These are phyloP conservation scores for Neurospora pannonica DNA, from an alignment of 495 filamentous ascomycete species.

Conservation along the genomic window DNA sequence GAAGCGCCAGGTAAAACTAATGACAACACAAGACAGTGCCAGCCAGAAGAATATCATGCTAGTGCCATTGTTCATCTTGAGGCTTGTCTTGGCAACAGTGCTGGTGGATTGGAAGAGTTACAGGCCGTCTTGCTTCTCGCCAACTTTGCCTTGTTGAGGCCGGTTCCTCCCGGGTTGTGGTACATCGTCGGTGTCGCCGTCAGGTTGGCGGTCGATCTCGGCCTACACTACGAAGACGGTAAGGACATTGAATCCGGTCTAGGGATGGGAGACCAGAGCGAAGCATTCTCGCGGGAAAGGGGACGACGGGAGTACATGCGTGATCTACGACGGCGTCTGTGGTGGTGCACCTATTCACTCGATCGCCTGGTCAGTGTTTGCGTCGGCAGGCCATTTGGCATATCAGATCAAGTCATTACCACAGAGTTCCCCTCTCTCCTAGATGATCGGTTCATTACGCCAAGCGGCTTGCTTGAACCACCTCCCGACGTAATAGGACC, in stretches of 20 bases:
- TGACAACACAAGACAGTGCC: slow-evolving; percentile 49
- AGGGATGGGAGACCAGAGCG: slow-evolving; percentile 16
- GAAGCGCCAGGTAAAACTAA: slow-evolving; percentile 5
- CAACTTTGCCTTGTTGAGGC: slow-evolving; percentile 81
- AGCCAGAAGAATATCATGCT: slow-evolving; percentile 93
- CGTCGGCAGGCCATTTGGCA: slow-evolving; percentile 87
- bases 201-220: slow-evolving; percentile 81
- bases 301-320: slow-evolving; percentile 79
- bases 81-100: slow-evolving; percentile 67
- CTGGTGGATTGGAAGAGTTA: slow-evolving; percentile 79
- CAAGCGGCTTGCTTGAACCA: slow-evolving; percentile 57
- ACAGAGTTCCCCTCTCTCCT: slow-evolving; percentile 84
- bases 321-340: slow-evolving; percentile 77
- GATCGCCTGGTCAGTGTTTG: slow-evolving; percentile 87
- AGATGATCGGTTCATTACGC: slow-evolving; percentile 85
- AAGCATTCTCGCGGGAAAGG: slow-evolving; percentile 37
- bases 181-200: slow-evolving; percentile 94
- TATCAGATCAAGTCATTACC: slow-evolving; percentile 88
- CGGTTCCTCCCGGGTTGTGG: slow-evolving; percentile 89
- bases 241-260: slow-evolving; percentile 44
- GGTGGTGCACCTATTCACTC: slow-evolving; percentile 96
- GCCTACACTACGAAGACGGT: slow-evolving; percentile 87
- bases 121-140: slow-evolving; percentile 86
- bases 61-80: slow-evolving; percentile 88
- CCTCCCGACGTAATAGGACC: slow-evolving; percentile 39